phyloP scores from a whole-genome alignment of 352 stramenopile genomes.

The Pythium folliculosum region DNA sequence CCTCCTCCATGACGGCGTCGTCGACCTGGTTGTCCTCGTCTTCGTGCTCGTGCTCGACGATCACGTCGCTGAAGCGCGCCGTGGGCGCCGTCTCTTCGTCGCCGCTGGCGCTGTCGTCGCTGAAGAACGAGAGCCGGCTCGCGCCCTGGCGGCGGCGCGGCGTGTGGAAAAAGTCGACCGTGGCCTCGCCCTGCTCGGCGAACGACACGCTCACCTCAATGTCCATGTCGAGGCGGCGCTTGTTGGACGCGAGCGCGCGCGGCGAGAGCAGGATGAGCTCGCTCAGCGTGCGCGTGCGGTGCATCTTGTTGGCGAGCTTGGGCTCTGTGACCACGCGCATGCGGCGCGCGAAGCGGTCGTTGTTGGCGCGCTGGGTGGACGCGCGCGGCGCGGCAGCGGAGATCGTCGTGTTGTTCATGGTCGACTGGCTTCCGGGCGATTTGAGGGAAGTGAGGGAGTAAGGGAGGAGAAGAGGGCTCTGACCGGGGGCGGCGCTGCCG shows the following conservation, averaged over 20 bases:
- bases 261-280: slow-evolving; percentile 79
- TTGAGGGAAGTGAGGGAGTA: neutral
- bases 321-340: slow-evolving; percentile 84
- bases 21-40: slow-evolving; percentile 36
- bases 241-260: slow-evolving; percentile 54
- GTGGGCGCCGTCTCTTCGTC: slow-evolving; percentile 14
- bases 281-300: slow-evolving; percentile 72
- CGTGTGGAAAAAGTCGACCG: slow-evolving; percentile 31
- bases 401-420: slow-evolving; percentile 24
- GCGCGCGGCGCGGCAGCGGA: neutral
- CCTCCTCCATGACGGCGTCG: slow-evolving; percentile 33
- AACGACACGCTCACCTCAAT: slow-evolving; percentile 78
- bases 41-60: slow-evolving; percentile 32
- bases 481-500: slow-evolving; percentile 16
- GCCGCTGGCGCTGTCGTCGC: slow-evolving; percentile 16
- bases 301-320: slow-evolving; percentile 86
- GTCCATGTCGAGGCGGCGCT: slow-evolving; percentile 85
- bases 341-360: slow-evolving; percentile 53
- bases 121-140: slow-evolving; percentile 26
- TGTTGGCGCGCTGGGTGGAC: neutral
- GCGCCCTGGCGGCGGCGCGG: no score
- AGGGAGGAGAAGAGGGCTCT: slow-evolving; percentile 8
- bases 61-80: slow-evolving; percentile 10
- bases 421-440: neutral
- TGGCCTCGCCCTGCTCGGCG: slow-evolving; percentile 58